Conservation (phyloP, 1,284 basidiomycete species). For the Sparassis latifolia region DNA sequence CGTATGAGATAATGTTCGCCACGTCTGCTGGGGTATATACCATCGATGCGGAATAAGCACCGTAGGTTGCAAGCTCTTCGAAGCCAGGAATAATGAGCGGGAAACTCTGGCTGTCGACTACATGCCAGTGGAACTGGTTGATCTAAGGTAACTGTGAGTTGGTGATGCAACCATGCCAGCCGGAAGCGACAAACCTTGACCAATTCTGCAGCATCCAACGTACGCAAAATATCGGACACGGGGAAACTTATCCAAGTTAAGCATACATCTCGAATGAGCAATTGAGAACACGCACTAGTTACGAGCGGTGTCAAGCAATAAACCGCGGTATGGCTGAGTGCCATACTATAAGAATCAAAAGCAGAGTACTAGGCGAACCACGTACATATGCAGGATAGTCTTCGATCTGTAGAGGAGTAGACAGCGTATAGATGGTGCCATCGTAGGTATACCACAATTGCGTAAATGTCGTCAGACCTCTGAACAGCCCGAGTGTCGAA, state of each 20-base stretch:
- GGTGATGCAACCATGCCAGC: not conserved
- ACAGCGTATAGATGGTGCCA: conserved; percentile 46
- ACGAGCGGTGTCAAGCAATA: conserved; percentile 77
- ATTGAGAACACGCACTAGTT: conserved; percentile 39
- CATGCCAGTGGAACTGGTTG: conserved; percentile 78
- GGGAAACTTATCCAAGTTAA: conserved; percentile 46
- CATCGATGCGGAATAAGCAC: conserved; percentile 57
- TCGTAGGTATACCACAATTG: conserved; percentile 67
- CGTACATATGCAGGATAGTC: conserved; percentile 63
- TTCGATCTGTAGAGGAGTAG: conserved; percentile 53
- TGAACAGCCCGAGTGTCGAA: conserved; percentile 70
- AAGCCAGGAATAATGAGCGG: conserved; percentile 63
- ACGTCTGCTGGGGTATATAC: conserved; percentile 63
- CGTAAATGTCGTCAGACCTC: conserved; percentile 79
- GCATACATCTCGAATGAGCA: not conserved
- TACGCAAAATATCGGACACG: conserved; percentile 59
- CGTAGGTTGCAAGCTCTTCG: conserved; percentile 54
- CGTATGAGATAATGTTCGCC: conserved; percentile 60
- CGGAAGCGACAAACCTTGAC: conserved; percentile 56
- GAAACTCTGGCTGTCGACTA: conserved; percentile 73
- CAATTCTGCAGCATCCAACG: conserved; percentile 81
- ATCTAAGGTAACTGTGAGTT: conserved; percentile 31
- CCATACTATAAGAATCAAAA: not conserved
- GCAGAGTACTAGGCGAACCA: not conserved
- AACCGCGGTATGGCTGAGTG: conserved; percentile 65